Evolutionary conservation across 257 asterid species (phyloP), one percentile per base, ranked within the genome.

Genomic region (Nicotiana otophora): DNA sequence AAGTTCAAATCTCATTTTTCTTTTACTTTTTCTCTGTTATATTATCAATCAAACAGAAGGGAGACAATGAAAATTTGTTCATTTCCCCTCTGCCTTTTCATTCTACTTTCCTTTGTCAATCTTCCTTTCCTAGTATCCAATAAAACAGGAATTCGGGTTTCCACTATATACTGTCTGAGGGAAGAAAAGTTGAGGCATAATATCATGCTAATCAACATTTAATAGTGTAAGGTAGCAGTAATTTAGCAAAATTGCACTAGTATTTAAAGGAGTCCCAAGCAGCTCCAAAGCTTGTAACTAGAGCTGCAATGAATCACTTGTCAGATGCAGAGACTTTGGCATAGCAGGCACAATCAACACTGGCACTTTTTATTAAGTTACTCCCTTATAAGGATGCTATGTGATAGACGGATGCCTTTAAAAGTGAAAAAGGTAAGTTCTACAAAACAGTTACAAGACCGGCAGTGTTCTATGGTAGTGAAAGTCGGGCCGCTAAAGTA

Each of bases 221-320:
- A 72, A 6, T 20, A 72, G 7, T 39, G 58, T 20, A 70, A 42
- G 5, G 23, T 23, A 23, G 23, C 23, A 72, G 26, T 20, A 69
- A 72, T 72, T 34, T 72, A 72, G 26, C 36, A 46, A 72, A 72
- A 14, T 72, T 72, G 60, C 60, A 42, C 78, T 42, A 23, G 78
- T 46, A 14, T 46, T 46, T 39, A 46, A 72, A 72, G 60, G 36
- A 72, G 61, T 23, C 60, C 55, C 78, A 42, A 72, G 78, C 36
- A 46, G 31, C 60, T 12, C 42, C 19, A 72, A 68, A 36, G 39
- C 30, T 68, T 68, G 31, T 36, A 30, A 17, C 7, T 12, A 72
- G 78, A 72, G 78, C 60, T 72, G 14, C 78, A 72, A 72, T 46
- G 61, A 46, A 20, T 72, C 34, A 46, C 78, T 72, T 46, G 36